Conservation (phyloP, 2,329 filamentous ascomycete genomes). For the Fusarium pseudograminearum region DNA sequence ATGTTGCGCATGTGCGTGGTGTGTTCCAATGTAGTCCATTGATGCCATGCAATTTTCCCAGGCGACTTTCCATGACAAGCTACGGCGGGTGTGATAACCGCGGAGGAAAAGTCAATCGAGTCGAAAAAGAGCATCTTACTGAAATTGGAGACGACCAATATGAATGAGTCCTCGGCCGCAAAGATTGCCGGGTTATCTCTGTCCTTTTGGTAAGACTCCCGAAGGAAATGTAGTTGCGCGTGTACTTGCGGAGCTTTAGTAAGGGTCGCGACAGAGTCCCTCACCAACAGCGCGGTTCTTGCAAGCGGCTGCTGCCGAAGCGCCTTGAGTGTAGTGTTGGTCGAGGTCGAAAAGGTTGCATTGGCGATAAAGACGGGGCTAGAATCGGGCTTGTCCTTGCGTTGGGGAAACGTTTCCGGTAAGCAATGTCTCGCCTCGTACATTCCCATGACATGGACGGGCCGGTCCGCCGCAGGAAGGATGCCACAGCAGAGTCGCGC, state of each 20-base stretch:
- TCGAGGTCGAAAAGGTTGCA: conserved; percentile 12
- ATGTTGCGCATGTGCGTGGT: conserved; percentile 7
- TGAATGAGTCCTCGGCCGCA: neutral
- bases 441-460: conserved; percentile 14
- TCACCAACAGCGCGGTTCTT: conserved; percentile 6
- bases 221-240: neutral
- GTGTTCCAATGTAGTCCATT: conserved; percentile 10
- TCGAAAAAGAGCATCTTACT: conserved; percentile 12
- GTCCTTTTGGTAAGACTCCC: neutral
- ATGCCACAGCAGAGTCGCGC: conserved; percentile 10
- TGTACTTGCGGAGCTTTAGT: conserved; percentile 4
- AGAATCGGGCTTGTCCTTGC: conserved; percentile 2
- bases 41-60: conserved; percentile 6
- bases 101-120: conserved; percentile 8
- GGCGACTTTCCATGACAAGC: conserved; percentile 1
- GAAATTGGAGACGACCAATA: conserved; percentile 6
- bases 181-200: neutral
- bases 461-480: conserved; percentile 1
- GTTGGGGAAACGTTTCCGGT: conserved; percentile 3
- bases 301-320: conserved; percentile 10
- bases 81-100: neutral
- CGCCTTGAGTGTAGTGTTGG: conserved; percentile 8
- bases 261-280: conserved; percentile 3
- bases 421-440: conserved; percentile 12
- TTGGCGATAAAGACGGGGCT: conserved; percentile 10